Base-by-base conservation (phyloP, 1,284 basidiomycete genomes). In the Ustilago nuda region DNA sequence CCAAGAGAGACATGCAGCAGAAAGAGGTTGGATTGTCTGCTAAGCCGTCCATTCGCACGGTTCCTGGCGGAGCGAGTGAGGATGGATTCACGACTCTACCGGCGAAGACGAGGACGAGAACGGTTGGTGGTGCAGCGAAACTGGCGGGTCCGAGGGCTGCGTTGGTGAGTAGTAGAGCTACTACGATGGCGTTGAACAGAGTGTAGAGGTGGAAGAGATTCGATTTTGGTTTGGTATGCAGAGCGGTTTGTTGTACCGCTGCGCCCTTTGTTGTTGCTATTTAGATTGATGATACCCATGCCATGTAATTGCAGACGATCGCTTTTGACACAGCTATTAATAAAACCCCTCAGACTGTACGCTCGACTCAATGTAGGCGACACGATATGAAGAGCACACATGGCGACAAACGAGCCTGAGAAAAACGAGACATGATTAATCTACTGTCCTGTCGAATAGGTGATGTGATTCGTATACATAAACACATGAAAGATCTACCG, bases 31-130 rank as follows among this genome's bases (percentile, higher is more conserved):
- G 27, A 3, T 8, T 19, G 56, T 15, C 32, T 5, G 35, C n/a
- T 4, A 59, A 53, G 15, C 60, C 70, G 1, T 60, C 64, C 7
- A 72, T 72, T 19, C 60, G 70, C 5, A 66, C 70, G 0, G 64
- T 72, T 5, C 56, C 59, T 17, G 30, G 48, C 33, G 46, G 17
- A 19, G 19, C 8, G 19, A 30, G 35, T 48, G 45, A 13, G n/a
- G 63, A 55, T 30, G 37, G 52, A 43, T 65, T 46, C 37, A 59
- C 56, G 8, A 65, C 63, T 8, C 23, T 59, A 23, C 63, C 56
- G 17, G 33, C 35, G 11, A 54, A 53, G 54, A 55, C 19, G 41
- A 55, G 46, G 32, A 37, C 32, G 41, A 45, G 35, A 35, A 32
- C 27, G 35, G 51, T 48, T 11, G 45, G 32, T 15, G 58, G 58